Conservation (phyloP, 805 yeast species). For the Nematodospora valgi region DNA sequence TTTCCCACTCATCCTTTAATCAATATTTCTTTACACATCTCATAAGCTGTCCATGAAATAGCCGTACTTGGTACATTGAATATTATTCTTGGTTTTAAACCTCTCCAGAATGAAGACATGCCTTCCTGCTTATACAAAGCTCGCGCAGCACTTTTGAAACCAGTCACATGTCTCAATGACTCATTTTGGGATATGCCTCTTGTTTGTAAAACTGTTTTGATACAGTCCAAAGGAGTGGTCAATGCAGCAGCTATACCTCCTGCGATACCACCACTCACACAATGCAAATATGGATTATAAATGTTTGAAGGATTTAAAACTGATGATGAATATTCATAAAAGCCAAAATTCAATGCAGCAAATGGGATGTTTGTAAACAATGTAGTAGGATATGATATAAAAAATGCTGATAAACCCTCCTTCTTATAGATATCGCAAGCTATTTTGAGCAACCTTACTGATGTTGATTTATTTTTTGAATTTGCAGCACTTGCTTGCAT, state of each 20-base stretch:
- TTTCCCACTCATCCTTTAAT: conserved; percentile 20
- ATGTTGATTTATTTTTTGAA: conserved; percentile 12
- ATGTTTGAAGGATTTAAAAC: conserved; percentile 70
- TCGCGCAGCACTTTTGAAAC: conserved; percentile 67
- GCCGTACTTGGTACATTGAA: conserved; percentile 96
- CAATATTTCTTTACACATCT: conserved; percentile 84
- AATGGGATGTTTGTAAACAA: conserved; percentile 89
- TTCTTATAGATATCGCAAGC: conserved; percentile 49
- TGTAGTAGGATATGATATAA: conserved; percentile 92
- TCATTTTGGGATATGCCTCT: conserved; percentile 54
- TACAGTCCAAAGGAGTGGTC: conserved; percentile 92
- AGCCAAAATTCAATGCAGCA: conserved; percentile 90
- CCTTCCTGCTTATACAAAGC: conserved; percentile 65
- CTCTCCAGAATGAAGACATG: conserved; percentile 68
- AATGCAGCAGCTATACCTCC: conserved; percentile 95
- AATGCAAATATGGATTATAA: conserved; percentile 89
- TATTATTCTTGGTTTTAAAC: conserved; percentile 85
- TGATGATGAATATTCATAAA: conserved; percentile 81
- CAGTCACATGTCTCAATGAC: conserved; percentile 52
- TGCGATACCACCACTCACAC: conserved; percentile 88
- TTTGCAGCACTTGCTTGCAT: conserved; percentile 57
- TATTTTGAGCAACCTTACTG: conserved; percentile 28
- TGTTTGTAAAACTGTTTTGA: conserved; percentile 88
- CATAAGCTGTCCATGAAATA: conserved; percentile 96
- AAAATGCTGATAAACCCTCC: conserved; percentile 80